Conservation (phyloP, 1,284 basidiomycete species). For the Ganoderma meredithae region DNA sequence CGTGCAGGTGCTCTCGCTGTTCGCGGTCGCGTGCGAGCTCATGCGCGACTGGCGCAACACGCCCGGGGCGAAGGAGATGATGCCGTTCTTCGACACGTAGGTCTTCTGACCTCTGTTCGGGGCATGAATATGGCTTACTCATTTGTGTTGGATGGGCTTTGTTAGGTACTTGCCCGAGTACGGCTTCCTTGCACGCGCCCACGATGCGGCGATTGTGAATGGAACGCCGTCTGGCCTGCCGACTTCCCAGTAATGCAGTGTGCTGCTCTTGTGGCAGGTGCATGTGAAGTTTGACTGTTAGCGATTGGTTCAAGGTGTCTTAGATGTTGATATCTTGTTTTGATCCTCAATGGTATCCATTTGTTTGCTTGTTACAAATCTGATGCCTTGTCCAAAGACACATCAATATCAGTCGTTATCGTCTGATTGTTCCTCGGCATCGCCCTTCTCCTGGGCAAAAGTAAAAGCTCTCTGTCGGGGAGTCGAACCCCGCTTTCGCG, state of each 20-base stretch:
- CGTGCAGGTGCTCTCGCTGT: conserved; percentile 52
- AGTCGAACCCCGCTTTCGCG: conserved; percentile 55
- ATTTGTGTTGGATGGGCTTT: neutral
- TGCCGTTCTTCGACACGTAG: conserved; percentile 53
- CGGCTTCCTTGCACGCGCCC: conserved; percentile 48
- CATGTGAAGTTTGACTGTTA: neutral
- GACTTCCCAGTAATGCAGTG: neutral
- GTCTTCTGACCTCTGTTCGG: conserved; percentile 28
- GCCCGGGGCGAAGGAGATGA: conserved; percentile 48
- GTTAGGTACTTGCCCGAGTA: conserved; percentile 48
- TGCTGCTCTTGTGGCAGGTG: neutral
- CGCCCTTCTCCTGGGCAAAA: neutral
- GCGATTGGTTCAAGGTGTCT: neutral
- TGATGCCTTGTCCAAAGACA: no score
- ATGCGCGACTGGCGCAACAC: conserved; percentile 57
- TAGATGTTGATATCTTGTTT: neutral
- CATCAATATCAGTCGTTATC: no score
- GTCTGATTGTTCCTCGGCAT: no score
- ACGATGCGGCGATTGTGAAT: conserved; percentile 46
- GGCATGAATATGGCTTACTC: neutral
- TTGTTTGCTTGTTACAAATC: no score
- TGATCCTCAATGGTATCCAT: no score
- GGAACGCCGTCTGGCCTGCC: conserved; percentile 39
- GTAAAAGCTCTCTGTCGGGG: conserved; percentile 38
- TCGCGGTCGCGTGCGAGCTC: conserved; percentile 50